Evolutionary conservation across 2,329 filamentous ascomycete genomes (phyloP), one percentile per base, ranked within the genome.

Genomic region (Ophidiomyces ophidiicola): DNA sequence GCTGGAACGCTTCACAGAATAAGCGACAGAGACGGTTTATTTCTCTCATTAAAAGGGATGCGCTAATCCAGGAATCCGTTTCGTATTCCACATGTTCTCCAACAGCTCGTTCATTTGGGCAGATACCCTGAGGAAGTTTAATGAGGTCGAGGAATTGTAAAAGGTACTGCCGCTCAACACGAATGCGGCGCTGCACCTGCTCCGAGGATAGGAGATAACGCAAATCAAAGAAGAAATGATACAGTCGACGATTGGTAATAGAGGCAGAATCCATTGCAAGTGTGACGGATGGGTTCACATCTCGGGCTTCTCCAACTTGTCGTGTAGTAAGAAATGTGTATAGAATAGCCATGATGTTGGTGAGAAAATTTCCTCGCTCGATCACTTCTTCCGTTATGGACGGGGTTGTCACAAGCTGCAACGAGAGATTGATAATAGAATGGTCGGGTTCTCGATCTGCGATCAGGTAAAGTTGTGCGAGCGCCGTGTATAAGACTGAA

Each of bases 81-180:
- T 98, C 90, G 55, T 96, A 98, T 59, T 98, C 92, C 21, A 98
- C 83, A 57, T 98, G 90, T 54, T 96, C 90, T 11, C 87, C 86
- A 15, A 94, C 76, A 2, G 88, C 90, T 45, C 92, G 75, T 32
- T 87, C 71, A 52, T 96, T 98, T 1, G 90, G 90, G 51, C 88
- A 94, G 41, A 98, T 94, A 19, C 90, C 88, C 63, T 98, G 92
- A 48, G 94, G 87, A 32, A 98, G 72, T 59, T 94, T 94, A 47
- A 94, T 85, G 11, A 98, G 69, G 55, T 98, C 92, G 31, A 98
- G 68, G 60, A 96, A 98, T 54, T 98, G 92, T 57, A 92, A 70
- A 40, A 94, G 71, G 53, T 98, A 98, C 43, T 86, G 76, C 38
- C 81, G 77, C 57, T 96, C 86, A 2, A 71, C 78, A 26, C 90